Base-by-base conservation (phyloP, 169 alveolate genomes). In the Perkinsus olseni region DNA sequence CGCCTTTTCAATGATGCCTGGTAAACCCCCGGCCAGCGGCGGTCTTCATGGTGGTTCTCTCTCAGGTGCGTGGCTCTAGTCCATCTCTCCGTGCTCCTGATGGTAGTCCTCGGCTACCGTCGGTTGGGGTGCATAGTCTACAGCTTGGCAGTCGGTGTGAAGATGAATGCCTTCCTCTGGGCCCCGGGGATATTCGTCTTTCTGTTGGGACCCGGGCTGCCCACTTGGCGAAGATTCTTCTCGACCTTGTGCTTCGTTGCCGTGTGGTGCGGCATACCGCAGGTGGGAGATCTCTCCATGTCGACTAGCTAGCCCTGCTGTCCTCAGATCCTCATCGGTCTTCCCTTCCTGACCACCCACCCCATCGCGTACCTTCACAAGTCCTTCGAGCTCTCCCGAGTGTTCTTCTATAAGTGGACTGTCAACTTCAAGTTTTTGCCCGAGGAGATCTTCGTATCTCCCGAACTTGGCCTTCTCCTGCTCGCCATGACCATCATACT, bases 171-270 rank as follows among this genome's bases (percentile, higher is more conserved):
- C 3, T 38, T 90, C 4, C 92, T 90, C 36, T 36, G 36, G 39
- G 92, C 92, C 31, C 92, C 92, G n/a, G 92, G 92, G 31, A 36
- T 90, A 0, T 90, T 36, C 28, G n/a, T 90, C n/a, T 90, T 90
- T 6, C 92, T 90, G 36, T 34, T 90, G 62, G 62, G 62, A 45
- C 62, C 62, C 17, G 62, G 62, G 17, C 6, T 10, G 17, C 92
- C n/a, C 38, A 13, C n/a, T 28, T 90, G 92, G 92, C 92, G 39
- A 6, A 36, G 17, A 38, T 45, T 45, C 17, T 45, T 45, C 17
- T 10, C 62, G 62, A 45, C 62, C 62, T 45, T 45, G 62, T 45
- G 62, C 17, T 45, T 45, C 17, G 62, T 45, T 17, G 62, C 62
- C 17, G 62, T 45, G 17, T 45, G 62, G 62, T 45, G 62, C 17